phyloP scores from a whole-genome alignment of 2,329 filamentous ascomycete species.

The Fusarium sp. region DNA sequence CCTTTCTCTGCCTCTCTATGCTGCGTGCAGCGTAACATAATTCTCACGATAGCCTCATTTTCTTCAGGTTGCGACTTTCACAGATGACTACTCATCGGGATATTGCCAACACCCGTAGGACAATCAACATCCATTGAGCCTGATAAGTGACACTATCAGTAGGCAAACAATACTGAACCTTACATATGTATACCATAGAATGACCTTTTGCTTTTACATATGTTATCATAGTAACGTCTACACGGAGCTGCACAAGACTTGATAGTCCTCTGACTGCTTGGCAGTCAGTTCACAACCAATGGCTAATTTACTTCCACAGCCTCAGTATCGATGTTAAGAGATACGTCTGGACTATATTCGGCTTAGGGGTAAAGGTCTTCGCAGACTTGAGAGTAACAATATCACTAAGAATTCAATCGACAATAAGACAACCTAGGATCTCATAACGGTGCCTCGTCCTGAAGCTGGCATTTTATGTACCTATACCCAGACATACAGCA shows the following conservation, averaged over 20 bases:
- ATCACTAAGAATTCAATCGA: no score
- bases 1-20: neutral
- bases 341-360: no score
- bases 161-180: no score
- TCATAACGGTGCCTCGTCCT: no score
- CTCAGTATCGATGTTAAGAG: neutral
- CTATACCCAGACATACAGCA: no score
- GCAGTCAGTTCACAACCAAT: neutral
- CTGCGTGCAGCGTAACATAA: no score
- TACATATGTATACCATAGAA: neutral
- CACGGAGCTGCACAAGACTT: neutral
- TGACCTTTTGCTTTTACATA: neutral
- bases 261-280: neutral
- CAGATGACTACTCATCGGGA: neutral
- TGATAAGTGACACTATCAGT: no score
- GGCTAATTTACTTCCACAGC: neutral
- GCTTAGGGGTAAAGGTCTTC: no score
- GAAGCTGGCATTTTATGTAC: neutral
- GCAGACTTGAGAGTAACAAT: no score
- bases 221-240: no score
- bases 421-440: no score
- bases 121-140: neutral
- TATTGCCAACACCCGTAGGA: neutral
- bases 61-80: neutral
- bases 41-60: constrained; percentile 9